These are phyloP conservation scores for Populus tremula DNA, from an alignment of 345 rosid species.

Conservation along the genomic window DNA sequence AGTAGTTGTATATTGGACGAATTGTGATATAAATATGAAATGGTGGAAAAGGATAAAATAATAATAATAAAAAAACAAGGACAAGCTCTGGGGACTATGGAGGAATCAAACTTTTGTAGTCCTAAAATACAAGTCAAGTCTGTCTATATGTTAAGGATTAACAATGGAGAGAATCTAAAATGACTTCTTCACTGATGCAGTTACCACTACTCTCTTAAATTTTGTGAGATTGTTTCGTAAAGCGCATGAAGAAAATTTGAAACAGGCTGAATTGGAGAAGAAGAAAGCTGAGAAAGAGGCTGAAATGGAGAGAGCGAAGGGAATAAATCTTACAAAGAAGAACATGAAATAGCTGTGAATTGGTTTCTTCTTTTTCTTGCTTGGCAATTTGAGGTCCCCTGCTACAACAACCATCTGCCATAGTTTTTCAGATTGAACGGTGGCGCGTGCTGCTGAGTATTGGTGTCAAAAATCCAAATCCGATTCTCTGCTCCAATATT, in stretches of 20 bases:
- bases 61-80: neutral
- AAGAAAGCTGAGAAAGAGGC: conserved; percentile 93
- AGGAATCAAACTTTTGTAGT: neutral
- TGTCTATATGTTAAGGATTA: neutral
- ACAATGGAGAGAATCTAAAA: conserved; percentile 2
- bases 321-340: conserved; percentile 59
- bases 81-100: neutral
- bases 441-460: conserved; percentile 20
- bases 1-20: neutral
- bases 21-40: neutral
- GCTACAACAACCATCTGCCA: conserved; percentile 24
- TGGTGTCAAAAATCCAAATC: conserved; percentile 17
- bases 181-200: conserved; percentile 43
- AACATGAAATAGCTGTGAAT: conserved; percentile 41
- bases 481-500: conserved; percentile 6
- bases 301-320: conserved; percentile 86
- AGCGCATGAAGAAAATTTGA: conserved; percentile 91
- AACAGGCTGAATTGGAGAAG: conserved; percentile 86
- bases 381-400: conserved; percentile 22
- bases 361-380: conserved; percentile 10
- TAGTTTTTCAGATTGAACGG: conserved; percentile 9
- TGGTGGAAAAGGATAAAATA: neutral
- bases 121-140: neutral
- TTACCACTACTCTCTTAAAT: conserved; percentile 76
- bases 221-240: conserved; percentile 81